Percentiles rank a stretch among this genome's conserved stretches.
Conservation (phyloP, 2,329 filamentous ascomycete genomes). For the Trichoderma endophyticum region DNA sequence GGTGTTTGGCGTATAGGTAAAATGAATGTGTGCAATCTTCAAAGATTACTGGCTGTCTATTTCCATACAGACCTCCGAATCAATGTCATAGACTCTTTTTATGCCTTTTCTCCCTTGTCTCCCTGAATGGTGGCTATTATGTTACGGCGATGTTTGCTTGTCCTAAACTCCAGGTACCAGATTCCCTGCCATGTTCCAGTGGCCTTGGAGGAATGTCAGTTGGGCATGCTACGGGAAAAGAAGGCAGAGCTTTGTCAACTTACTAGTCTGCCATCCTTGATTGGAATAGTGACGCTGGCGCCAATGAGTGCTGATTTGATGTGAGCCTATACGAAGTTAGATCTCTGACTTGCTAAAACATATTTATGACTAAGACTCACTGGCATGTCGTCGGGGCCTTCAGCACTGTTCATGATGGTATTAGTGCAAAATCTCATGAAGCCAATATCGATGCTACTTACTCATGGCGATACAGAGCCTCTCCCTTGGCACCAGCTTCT, state of each 20-base stretch:
- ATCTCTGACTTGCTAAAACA: background rate
- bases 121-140: conserved; percentile 94
- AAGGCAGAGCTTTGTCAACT: conserved; percentile 27
- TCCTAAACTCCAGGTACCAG: conserved; percentile 90
- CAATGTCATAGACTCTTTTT: conserved; percentile 14
- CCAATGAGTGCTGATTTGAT: conserved; percentile 89
- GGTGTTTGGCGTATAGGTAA: conserved; percentile 36
- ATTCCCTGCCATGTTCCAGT: conserved; percentile 81
- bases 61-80: background rate
- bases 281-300: conserved; percentile 85
- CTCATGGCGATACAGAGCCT: conserved; percentile 74
- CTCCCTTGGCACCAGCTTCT: conserved; percentile 66
- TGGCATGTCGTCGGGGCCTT: conserved; percentile 93
- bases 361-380: conserved; percentile 39
- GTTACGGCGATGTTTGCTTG: conserved; percentile 69
- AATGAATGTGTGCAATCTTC: conserved; percentile 1
- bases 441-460: conserved; percentile 24
- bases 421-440: background rate
- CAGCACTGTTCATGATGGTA: conserved; percentile 53
- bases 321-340: conserved; percentile 60
- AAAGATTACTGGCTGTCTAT: background rate
- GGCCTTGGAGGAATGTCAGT: conserved; percentile 36
- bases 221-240: background rate
- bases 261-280: conserved; percentile 76
- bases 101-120: conserved; percentile 77